A percentile compares a stretch with the other conserved stretches of the same genome.
These are phyloP conservation scores for Candida krabiensis DNA, from an alignment of 805 yeast species.

Conservation along the genomic window DNA sequence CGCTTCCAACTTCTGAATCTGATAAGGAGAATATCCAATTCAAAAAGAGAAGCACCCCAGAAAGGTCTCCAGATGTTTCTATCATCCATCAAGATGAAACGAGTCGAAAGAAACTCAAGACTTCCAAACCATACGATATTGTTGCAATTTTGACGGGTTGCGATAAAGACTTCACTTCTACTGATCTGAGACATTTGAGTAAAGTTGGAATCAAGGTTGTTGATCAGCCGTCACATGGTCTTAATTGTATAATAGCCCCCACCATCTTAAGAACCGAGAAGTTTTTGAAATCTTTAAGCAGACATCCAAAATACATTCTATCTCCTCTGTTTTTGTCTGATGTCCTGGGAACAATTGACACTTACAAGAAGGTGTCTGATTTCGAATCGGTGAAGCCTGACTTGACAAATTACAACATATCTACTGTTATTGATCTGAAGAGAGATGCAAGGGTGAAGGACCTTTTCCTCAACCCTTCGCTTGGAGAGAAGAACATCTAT, in stretches of 20 bases:
- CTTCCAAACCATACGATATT: slow-evolving; percentile 37
- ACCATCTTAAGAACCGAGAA: slow-evolving; percentile 83
- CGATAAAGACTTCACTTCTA: slow-evolving; percentile 44
- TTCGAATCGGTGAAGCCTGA: slow-evolving; percentile 29
- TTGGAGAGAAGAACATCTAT: slow-evolving; percentile 19
- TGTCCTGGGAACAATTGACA: slow-evolving; percentile 39
- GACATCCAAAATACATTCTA: slow-evolving; percentile 50
- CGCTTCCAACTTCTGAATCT: slow-evolving; percentile 1
- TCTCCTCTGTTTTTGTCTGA: slow-evolving; percentile 56
- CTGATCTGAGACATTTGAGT: slow-evolving; percentile 44
- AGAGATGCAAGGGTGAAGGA: slow-evolving; percentile 32
- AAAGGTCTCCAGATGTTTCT: background rate
- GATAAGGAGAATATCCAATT: slow-evolving; percentile 5
- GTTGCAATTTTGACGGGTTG: slow-evolving; percentile 66
- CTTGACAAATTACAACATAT: slow-evolving; percentile 26
- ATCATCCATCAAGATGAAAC: slow-evolving; percentile 1
- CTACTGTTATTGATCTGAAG: slow-evolving; percentile 31
- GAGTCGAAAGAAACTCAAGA: slow-evolving; percentile 21
- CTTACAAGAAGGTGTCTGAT: slow-evolving; percentile 23
- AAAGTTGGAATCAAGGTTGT: slow-evolving; percentile 58
- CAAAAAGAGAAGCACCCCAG: slow-evolving; percentile 9
- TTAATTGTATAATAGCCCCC: slow-evolving; percentile 70
- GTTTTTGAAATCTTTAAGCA: slow-evolving; percentile 69
- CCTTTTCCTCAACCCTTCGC: slow-evolving; percentile 31
- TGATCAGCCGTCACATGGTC: slow-evolving; percentile 39